Evolutionary conservation across 2,329 filamentous ascomycete genomes (phyloP).

Genomic region (Neospermospora avenae): DNA sequence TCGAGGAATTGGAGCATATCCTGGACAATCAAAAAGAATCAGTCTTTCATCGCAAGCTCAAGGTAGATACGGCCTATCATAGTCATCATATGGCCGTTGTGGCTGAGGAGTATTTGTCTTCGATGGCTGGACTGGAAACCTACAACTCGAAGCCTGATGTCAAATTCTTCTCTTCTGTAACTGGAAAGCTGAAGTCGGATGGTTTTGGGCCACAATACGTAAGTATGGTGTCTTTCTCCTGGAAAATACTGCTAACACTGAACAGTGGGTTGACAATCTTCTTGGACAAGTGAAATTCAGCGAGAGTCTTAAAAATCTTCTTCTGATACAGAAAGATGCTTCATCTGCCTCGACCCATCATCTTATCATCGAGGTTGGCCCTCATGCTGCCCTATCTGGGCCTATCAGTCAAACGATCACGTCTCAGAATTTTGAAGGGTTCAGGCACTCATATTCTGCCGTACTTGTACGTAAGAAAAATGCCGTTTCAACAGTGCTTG

Average conservation of each 20-base stretch:
- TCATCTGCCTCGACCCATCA: conserved; percentile 33
- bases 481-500: background rate
- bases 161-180: background rate
- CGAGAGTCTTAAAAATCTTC: background rate
- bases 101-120: conserved; percentile 22
- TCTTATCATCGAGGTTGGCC: conserved; percentile 10
- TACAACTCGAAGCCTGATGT: background rate
- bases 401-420: conserved; percentile 38
- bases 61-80: conserved; percentile 43
- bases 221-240: background rate
- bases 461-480: background rate
- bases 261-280: background rate
- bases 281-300: background rate
- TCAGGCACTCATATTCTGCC: background rate
- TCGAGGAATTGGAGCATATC: conserved; percentile 5
- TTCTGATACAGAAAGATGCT: conserved; percentile 42
- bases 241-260: conserved; percentile 3
- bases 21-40: conserved; percentile 12
- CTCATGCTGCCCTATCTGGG: conserved; percentile 36
- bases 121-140: background rate
- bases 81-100: conserved; percentile 33
- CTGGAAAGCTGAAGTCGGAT: background rate
- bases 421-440: conserved; percentile 35
- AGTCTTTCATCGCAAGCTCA: conserved; percentile 34
- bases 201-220: too few species aligned